A percentile compares a stretch with the other conserved stretches of the same genome.
phyloP scores from a whole-genome alignment of 2,329 filamentous ascomycete genomes.

The Zarea fungicola region DNA sequence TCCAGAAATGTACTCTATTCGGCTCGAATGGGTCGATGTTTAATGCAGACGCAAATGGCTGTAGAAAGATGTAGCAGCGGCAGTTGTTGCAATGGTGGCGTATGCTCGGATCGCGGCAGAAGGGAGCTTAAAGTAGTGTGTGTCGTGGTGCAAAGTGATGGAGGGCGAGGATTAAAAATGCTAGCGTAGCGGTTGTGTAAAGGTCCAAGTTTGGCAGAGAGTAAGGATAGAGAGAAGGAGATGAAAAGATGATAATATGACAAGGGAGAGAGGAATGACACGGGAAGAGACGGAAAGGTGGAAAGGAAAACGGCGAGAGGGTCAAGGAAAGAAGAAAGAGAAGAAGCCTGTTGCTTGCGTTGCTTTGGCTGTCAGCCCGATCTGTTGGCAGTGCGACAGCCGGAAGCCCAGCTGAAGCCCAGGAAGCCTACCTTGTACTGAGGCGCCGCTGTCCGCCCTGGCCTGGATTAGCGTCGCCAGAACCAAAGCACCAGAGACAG shows the following conservation, averaged over 20 bases:
- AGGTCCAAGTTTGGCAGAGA: not conserved
- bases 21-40: not conserved
- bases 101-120: not conserved
- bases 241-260: not conserved
- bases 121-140: not conserved
- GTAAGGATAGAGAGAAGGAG: constrained; percentile 4
- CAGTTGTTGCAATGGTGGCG: constrained; percentile 1
- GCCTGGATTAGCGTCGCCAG: no score
- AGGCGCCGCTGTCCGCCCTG: not conserved
- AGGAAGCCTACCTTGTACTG: no score
- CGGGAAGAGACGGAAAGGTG: not conserved
- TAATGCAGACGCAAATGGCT: constrained; percentile 6
- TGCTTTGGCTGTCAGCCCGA: not conserved
- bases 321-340: not conserved
- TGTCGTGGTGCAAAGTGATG: not conserved
- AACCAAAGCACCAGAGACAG: no score
- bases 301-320: constrained; percentile 2
- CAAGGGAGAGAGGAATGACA: not conserved
- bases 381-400: constrained; percentile 11
- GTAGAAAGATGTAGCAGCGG: constrained; percentile 1
- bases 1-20: no score
- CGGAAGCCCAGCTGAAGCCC: not conserved
- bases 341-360: constrained; percentile 7
- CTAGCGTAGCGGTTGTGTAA: no score
- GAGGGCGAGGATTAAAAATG: not conserved